Conservation (phyloP, 768 basidiomycete species). For the Xerocomellus amylosporus region DNA sequence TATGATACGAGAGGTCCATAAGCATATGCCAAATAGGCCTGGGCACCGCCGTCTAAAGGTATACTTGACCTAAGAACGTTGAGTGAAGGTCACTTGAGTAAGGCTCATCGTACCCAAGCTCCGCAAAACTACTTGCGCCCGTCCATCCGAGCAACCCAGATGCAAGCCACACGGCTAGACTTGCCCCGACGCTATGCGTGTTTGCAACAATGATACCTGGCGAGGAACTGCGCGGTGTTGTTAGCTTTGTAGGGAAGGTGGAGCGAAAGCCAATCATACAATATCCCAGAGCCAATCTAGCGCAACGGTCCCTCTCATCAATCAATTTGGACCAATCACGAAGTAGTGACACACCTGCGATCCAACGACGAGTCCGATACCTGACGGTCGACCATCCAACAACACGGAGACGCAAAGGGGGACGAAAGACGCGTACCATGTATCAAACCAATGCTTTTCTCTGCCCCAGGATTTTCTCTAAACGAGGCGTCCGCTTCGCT, state of each 20-base stretch:
- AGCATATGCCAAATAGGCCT: slow-evolving; percentile 85
- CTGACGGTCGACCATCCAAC: slow-evolving; percentile 37
- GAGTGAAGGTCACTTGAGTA: neutral
- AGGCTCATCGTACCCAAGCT: slow-evolving; percentile 65
- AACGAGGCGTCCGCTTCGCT: slow-evolving; percentile 60
- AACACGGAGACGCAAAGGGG: neutral
- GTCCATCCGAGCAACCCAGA: slow-evolving; percentile 92
- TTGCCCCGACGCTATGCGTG: slow-evolving; percentile 85
- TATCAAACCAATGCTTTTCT: slow-evolving; percentile 73
- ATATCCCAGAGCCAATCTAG: slow-evolving; percentile 91
- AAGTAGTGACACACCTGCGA: slow-evolving; percentile 51
- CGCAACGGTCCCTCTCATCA: neutral
- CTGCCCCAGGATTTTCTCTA: slow-evolving; percentile 51
- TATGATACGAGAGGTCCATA: slow-evolving; percentile 87
- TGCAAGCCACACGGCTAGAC: slow-evolving; percentile 78
- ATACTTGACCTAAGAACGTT: slow-evolving; percentile 28
- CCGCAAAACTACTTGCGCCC: slow-evolving; percentile 91
- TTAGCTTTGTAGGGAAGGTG: neutral
- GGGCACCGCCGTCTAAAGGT: slow-evolving; percentile 49
- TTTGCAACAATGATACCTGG: slow-evolving; percentile 91
- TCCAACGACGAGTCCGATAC: slow-evolving; percentile 83
- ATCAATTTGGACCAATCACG: neutral
- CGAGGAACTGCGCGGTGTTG: slow-evolving; percentile 58
- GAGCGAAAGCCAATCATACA: slow-evolving; percentile 50
- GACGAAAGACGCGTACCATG: slow-evolving; percentile 54